These are phyloP conservation scores for Tylopilus vinaceipallidus DNA, from an alignment of 768 basidiomycete species.

Conservation along the genomic window DNA sequence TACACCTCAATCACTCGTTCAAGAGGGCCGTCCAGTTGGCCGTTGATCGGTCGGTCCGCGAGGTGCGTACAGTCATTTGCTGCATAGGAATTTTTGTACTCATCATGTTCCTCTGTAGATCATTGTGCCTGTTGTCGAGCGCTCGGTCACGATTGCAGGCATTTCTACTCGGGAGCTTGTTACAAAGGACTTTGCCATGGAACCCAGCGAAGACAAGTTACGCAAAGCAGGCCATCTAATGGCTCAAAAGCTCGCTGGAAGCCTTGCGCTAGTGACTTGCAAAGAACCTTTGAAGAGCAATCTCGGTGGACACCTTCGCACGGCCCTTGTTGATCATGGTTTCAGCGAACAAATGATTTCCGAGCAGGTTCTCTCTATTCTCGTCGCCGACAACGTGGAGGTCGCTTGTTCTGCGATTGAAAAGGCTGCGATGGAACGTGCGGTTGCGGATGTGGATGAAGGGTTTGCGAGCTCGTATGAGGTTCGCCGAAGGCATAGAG, in stretches of 20 bases:
- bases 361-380: constrained; percentile 73
- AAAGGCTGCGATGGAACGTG: constrained; percentile 96
- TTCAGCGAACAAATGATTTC: constrained; percentile 85
- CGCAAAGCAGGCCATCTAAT: constrained; percentile 91
- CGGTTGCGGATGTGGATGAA: constrained; percentile 90
- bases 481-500: constrained; percentile 79
- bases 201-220: constrained; percentile 86
- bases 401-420: constrained; percentile 93
- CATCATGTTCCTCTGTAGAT: constrained; percentile 49
- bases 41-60: constrained; percentile 91
- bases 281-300: constrained; percentile 95
- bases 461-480: constrained; percentile 82
- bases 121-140: constrained; percentile 94
- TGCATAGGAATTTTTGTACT: neutral
- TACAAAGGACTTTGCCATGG: constrained; percentile 93
- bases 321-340: constrained; percentile 79
- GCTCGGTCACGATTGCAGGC: constrained; percentile 96
- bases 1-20: constrained; percentile 77
- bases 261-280: constrained; percentile 94
- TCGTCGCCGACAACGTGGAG: constrained; percentile 92
- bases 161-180: constrained; percentile 96
- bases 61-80: constrained; percentile 47
- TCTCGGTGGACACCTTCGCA: constrained; percentile 84
- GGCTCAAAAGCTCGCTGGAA: constrained; percentile 96
- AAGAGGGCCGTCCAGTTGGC: constrained; percentile 89